Evolutionary conservation across 2,329 filamentous ascomycete species (phyloP), one percentile per base, ranked within the genome.

Genomic region (Scytalidium sp.): DNA sequence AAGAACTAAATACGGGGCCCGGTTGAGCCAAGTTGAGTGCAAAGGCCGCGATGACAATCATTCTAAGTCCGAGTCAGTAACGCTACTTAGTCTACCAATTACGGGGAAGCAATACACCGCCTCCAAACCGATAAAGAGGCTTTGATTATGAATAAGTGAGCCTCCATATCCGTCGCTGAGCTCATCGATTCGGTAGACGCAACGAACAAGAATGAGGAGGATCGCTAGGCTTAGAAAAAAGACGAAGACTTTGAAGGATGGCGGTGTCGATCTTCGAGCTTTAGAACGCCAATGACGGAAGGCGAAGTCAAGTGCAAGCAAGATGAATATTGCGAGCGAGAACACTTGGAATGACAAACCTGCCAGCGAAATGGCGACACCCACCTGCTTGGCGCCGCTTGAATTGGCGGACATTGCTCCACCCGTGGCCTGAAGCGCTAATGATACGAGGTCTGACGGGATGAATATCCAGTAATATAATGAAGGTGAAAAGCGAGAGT

Each of bases 131-230:
- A 83, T 73, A 58, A 85, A 85, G n/a, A 75, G 76, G 41, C 71
- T 68, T 68, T 85, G 71, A 64, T 84, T 75, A 56, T 81, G 79
- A 80, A 85, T 85, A 62, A 85, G 79, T 15, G 71, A 61, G 66
- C 82, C 84, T 9, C 77, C 79, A 81, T 81, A 86, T 19, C 83
- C 82, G 20, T 79, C 79, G 2, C 78, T 75, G 79, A 85, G 83
- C 62, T 85, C 82, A 1, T 76, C 78, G 46, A 85, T 55, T 48
- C 61, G 45, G 36, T 63, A 63, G 3, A 61, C 40, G 41, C 60
- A 61, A 44, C 60, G 44, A 1, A 51, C 40, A 19, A 61, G 58
- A 3, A 62, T 50, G 13, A 22, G 27, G 39, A 43, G 22, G 15
- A 41, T 41, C 17, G 25, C n/a, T 13, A 43, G 3, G 11, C 27